phyloP scores from a whole-genome alignment of 352 stramenopile genomes.

The Globisporangium cystogenes region DNA sequence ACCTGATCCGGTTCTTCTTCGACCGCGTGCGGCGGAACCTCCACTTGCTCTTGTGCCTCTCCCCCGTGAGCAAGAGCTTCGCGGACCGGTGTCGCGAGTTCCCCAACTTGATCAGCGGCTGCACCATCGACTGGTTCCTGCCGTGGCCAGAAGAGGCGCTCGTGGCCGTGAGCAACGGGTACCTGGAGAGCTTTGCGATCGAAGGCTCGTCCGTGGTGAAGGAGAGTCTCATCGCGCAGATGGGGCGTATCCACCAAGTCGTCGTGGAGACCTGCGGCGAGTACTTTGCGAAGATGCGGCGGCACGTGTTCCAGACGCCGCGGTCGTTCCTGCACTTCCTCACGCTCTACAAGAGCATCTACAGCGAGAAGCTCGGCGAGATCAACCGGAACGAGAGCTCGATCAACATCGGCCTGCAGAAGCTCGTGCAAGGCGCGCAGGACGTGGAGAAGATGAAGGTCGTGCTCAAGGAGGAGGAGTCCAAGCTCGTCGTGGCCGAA shows the following conservation, averaged over 20 bases:
- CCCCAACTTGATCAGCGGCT: slow-evolving; percentile 82
- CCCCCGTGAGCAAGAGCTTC: slow-evolving; percentile 76
- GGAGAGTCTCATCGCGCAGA: slow-evolving; percentile 59
- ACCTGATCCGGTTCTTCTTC: slow-evolving; percentile 85
- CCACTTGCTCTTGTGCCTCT: slow-evolving; percentile 86
- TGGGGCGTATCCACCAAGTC: slow-evolving; percentile 70
- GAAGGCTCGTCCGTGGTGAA: slow-evolving; percentile 54
- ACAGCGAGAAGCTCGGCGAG: slow-evolving; percentile 66
- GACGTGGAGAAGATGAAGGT: slow-evolving; percentile 91
- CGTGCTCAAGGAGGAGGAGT: slow-evolving; percentile 82
- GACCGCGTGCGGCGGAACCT: slow-evolving; percentile 82
- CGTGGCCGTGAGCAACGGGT: slow-evolving; percentile 74
- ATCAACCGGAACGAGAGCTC: slow-evolving; percentile 75
- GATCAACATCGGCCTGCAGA: slow-evolving; percentile 86
- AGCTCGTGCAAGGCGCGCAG: slow-evolving; percentile 79
- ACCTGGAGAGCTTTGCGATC: slow-evolving; percentile 61
- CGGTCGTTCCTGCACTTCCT: slow-evolving; percentile 88
- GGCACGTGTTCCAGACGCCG: slow-evolving; percentile 87
- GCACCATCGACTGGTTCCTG: slow-evolving; percentile 90
- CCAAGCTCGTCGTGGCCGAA: slow-evolving; percentile 81
- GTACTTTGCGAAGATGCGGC: slow-evolving; percentile 71
- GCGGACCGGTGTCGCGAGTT: slow-evolving; percentile 83
- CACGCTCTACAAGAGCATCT: slow-evolving; percentile 69
- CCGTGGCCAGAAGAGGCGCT: slow-evolving; percentile 87
- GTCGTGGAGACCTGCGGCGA: slow-evolving; percentile 63